Percentiles rank a stretch among this genome's conserved stretches.
Conservation (phyloP, 805 yeast genomes). For the Maudiozyma bulderi region DNA sequence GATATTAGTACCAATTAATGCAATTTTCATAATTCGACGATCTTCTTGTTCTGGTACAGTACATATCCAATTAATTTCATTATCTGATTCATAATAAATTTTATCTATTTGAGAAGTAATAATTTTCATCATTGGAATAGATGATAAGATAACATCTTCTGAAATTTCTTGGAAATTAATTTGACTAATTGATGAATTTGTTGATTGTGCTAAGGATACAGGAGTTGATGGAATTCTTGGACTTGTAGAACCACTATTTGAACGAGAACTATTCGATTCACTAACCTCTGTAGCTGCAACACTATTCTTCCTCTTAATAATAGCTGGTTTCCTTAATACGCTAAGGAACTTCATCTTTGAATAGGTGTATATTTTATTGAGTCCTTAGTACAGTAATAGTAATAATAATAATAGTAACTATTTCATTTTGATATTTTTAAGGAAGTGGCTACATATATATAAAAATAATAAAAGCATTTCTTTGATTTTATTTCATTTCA, state of each 20-base stretch:
- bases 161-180: conserved; percentile 9
- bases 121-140: conserved; percentile 10
- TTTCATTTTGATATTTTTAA: too few relatives aligned
- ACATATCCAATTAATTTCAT: neutral
- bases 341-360: conserved; percentile 5
- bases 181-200: neutral
- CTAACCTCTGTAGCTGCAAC: neutral
- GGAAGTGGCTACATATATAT: too few relatives aligned
- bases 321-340: conserved; percentile 6
- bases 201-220: neutral
- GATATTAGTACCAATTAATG: conserved; percentile 3
- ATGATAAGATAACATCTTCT: conserved; percentile 4
- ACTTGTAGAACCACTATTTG: neutral
- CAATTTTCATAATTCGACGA: neutral
- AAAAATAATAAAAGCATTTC: too few relatives aligned
- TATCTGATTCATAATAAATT: conserved; percentile 8
- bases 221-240: conserved; percentile 1
- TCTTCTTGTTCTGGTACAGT: neutral
- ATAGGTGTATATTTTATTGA: too few relatives aligned
- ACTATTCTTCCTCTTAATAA: conserved; percentile 1
- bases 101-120: conserved; percentile 11
- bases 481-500: too few relatives aligned
- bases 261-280: neutral
- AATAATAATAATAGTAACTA: too few relatives aligned
- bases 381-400: too few relatives aligned